Evolutionary conservation across 1,284 basidiomycete genomes (phyloP).

Genomic region (Erythrobasidium hasegawianum): DNA sequence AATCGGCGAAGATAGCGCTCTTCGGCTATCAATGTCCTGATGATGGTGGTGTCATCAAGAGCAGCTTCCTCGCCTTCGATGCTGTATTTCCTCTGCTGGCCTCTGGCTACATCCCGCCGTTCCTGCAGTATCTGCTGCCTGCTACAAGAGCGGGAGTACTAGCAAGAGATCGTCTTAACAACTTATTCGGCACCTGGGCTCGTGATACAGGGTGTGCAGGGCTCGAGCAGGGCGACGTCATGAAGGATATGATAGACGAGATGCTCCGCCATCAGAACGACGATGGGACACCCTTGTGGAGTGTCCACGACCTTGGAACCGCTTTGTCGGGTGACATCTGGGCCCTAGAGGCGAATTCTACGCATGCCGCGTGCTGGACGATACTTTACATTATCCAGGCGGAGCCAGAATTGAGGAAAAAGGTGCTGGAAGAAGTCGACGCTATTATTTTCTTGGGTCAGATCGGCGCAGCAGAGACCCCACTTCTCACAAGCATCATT

Average conservation of each 20-base stretch:
- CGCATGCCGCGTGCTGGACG: conserved; percentile 48
- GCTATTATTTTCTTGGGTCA: conserved; percentile 3
- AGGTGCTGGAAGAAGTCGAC: conserved; percentile 46
- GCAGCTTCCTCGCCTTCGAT: conserved; percentile 47
- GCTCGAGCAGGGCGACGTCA: conserved; percentile 36
- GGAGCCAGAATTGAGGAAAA: conserved; percentile 39
- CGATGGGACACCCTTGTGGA: conserved; percentile 37
- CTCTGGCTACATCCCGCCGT: conserved; percentile 40
- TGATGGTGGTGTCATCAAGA: conserved; percentile 11
- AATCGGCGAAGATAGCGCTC: conserved; percentile 23
- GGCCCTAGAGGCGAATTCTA: conserved; percentile 48
- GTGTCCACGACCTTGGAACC: conserved; percentile 38
- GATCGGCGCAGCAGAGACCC: conserved; percentile 11
- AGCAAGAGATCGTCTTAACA: conserved; percentile 42
- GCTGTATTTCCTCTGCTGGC: conserved; percentile 46
- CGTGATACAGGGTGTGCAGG: conserved; percentile 36
- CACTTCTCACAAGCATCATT: conserved; percentile 47
- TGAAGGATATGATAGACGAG: conserved; percentile 39
- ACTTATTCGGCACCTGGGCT: conserved; percentile 43
- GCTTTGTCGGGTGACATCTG: conserved; percentile 42
- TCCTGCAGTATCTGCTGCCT: conserved; percentile 33
- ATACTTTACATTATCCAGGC: conserved; percentile 46
- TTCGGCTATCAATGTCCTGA: conserved; percentile 33
- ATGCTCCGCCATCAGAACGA: not conserved
- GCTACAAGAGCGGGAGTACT: conserved; percentile 26